Base-by-base conservation (phyloP, 345 rosid species). In the Turritis glabra region DNA sequence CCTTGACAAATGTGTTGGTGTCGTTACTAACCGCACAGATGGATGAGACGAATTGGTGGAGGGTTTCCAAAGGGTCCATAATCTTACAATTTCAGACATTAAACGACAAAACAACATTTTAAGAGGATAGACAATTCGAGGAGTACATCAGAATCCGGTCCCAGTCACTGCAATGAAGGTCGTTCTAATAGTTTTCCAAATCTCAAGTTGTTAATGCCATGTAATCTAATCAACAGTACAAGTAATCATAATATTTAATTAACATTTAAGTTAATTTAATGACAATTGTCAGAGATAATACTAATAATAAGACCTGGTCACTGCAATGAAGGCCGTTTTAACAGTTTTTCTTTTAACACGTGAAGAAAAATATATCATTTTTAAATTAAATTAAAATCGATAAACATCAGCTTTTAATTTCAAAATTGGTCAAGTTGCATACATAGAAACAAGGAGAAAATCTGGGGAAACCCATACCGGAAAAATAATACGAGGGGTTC, bases 371-470 rank as follows among this genome's bases (percentile, higher is more conserved):
- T n/a, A 0, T 5, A 26, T 40, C 3, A 19, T 35, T 13, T 19
- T 3, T 10, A 19, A 58, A 5, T 11, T 33, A 58, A 12, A 11
- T 7, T 7, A 11, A 26, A 43, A 35, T 22, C 48, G 1, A 48
- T 8, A 50, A 8, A 60, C 13, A 27, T 60, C 32, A 72, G 32
- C 69, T 51, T 26, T 41, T 10, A 63, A 30, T 23, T 22, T 22
- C 25, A 44, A 73, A 55, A 56, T 55, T 43, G 33, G 58, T 5
- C 51, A 57, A 58, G 14, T 74, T 35, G 44, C 63, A 27, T 50
- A 48, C 44, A 66, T 9, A 48, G 58, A 55, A 48, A 66, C 58
- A 23, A 55, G 29, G 12, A 54, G 46, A 37, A 48, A 22, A 46
- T 56, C 46, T 14, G 8, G 8, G 29, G 71, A 56, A 74, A 17